phyloP scores from a whole-genome alignment of 495 filamentous ascomycete genomes.

The Lasiosphaeris hirsuta region DNA sequence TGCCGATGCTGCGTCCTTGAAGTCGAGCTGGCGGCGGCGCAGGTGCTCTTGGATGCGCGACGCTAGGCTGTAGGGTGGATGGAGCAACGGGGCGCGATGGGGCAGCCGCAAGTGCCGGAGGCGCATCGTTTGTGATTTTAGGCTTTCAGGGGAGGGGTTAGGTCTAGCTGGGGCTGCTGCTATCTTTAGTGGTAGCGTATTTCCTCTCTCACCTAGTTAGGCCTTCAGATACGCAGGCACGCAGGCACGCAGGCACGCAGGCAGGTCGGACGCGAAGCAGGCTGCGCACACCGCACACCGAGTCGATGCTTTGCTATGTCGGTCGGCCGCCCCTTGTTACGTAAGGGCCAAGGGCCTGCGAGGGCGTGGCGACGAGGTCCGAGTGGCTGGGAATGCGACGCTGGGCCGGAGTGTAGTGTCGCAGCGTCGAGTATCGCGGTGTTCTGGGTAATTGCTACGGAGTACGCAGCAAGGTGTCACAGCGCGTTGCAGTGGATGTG shows the following conservation, averaged over 20 bases:
- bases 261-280: too few species aligned
- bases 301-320: background rate
- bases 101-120: constrained; percentile 73
- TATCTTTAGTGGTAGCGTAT: too few species aligned
- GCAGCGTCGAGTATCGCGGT: too few species aligned
- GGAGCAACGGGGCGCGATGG: constrained; percentile 27
- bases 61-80: constrained; percentile 39
- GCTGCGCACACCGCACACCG: too few species aligned
- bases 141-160: background rate
- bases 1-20: constrained; percentile 23
- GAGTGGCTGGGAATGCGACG: constrained; percentile 4
- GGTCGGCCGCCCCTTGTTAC: constrained; percentile 1
- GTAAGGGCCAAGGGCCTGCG: background rate
- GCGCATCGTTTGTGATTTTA: constrained; percentile 12
- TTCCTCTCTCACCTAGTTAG: too few species aligned
- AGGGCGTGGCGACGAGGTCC: background rate
- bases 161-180: too few species aligned
- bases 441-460: too few species aligned
- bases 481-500: too few species aligned
- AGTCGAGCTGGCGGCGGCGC: constrained; percentile 31
- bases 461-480: too few species aligned
- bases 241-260: too few species aligned
- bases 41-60: constrained; percentile 40
- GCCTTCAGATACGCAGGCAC: too few species aligned
- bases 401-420: too few species aligned